A percentile compares a stretch with the other conserved stretches of the same genome.
These are phyloP conservation scores for Abelmoschus esculentus DNA, from an alignment of 345 rosid genomes.

Conservation along the genomic window DNA sequence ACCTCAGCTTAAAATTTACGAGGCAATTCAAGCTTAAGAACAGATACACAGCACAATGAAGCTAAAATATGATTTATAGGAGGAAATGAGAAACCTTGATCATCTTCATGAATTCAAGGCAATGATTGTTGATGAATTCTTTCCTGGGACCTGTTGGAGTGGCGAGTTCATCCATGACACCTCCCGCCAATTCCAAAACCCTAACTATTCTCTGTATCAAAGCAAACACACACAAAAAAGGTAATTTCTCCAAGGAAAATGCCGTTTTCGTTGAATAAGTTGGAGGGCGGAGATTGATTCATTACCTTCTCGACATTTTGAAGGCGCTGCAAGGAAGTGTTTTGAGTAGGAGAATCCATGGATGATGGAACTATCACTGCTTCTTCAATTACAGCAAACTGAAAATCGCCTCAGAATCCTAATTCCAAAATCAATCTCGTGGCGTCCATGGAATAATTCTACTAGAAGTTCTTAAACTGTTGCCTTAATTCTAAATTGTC, in stretches of 20 bases:
- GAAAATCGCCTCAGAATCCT: not conserved
- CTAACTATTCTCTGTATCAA: not conserved
- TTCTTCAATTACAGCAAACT: conserved; percentile 4
- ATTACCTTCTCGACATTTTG: conserved; percentile 77
- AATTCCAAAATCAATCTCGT: not conserved
- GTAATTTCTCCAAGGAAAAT: not conserved
- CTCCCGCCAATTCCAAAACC: conserved; percentile 24
- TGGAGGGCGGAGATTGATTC: not conserved
- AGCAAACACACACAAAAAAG: not conserved
- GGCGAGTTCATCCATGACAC: conserved; percentile 84
- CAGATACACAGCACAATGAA: not conserved
- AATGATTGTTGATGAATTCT: conserved; percentile 67
- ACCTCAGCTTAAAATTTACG: not conserved
- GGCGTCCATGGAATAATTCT: not conserved
- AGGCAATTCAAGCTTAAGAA: not conserved
- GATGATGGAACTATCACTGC: not conserved
- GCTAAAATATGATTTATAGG: not conserved
- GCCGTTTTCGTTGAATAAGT: not conserved
- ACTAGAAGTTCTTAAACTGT: not conserved
- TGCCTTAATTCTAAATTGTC: not conserved
- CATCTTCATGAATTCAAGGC: conserved; percentile 82
- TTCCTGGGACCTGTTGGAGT: conserved; percentile 70
- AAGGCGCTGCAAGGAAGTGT: conserved; percentile 72
- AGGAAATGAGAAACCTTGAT: conserved; percentile 46
- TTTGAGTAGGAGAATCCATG: conserved; percentile 74